Evolutionary conservation across 768 basidiomycete genomes (phyloP).

Genomic region (Lentinula lateritia): DNA sequence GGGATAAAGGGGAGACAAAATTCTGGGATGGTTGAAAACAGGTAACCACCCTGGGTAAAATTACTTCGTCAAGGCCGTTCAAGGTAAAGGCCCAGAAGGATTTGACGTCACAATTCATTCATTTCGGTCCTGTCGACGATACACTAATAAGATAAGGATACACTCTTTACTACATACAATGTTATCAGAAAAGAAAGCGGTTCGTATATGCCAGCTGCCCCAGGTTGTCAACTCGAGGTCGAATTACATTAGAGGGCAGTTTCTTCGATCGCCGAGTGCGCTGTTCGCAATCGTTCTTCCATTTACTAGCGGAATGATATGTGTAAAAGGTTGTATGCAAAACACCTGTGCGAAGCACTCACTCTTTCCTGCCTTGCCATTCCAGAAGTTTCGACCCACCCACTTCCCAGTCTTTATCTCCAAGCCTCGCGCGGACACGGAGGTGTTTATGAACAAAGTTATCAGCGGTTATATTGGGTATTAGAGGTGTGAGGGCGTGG

Average conservation of each 20-base stretch:
- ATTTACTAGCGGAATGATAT: slow-evolving; percentile 5
- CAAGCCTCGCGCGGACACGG: slow-evolving; percentile 31
- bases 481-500: slow-evolving; percentile 35
- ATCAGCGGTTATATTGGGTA: slow-evolving; percentile 63
- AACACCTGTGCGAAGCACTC: slow-evolving; percentile 16
- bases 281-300: slow-evolving; percentile 4
- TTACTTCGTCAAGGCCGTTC: background rate
- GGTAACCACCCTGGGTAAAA: background rate
- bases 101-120: background rate
- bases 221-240: background rate
- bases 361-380: slow-evolving; percentile 54
- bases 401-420: slow-evolving; percentile 46
- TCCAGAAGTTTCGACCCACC: slow-evolving; percentile 43
- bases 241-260: background rate
- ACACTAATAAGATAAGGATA: no score
- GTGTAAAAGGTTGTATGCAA: background rate
- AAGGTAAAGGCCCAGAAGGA: background rate
- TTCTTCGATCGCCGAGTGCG: background rate
- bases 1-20: background rate
- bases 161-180: background rate
- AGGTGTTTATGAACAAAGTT: slow-evolving; percentile 57
- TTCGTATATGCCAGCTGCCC: background rate
- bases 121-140: background rate
- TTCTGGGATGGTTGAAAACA: background rate
- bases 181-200: background rate